Base-by-base conservation (phyloP, 176 grass and related monocot genomes). In the Musa troglodytarum region DNA sequence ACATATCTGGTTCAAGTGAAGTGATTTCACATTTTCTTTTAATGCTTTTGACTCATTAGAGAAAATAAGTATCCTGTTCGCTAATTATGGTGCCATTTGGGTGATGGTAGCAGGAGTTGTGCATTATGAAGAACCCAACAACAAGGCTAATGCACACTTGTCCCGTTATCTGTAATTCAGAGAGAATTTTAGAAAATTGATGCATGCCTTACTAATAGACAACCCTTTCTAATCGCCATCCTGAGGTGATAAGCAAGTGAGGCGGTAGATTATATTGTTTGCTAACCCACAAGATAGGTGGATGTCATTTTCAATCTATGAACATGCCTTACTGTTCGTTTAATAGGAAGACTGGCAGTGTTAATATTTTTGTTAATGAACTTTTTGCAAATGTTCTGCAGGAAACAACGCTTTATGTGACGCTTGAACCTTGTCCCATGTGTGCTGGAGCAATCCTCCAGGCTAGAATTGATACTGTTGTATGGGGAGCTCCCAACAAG, bases 401-500 rank as follows among this genome's bases (percentile, higher is more conserved):
- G 94, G 94, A 89, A 52, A 89, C 94, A 55, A 93, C 90, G 64
- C 88, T 98, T 77, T 98, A 98, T 79, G 94, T 98, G 71, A 98
- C 90, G 0, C 86, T 98, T 52, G 94, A 98, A 75, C 94, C 94
- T 76, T 98, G 94, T 68, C 86, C 90, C 21, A 98, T 98, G 94
- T 98, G 94, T 17, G 94, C 94, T 66, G 94, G 94, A 23, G 94
- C 90, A 71, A 91, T 98, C 82, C 94, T 98, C 73, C 94, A 98
- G 85, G 94, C 94, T 75, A 87, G 94, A 84, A 79, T 93, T 24
- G 90, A 98, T 52, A 85, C 90, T 65, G 88, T 98, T 26, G 94
- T 98, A 20, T 98, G 94, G 94, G 94, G 94, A 79, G 94, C 94
- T 15, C 88, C 90, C 67, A 98, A 98, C 78, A 98, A 89, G 72